A percentile compares a stretch with the other conserved stretches of the same genome.
Evolutionary conservation across 106 monocot genomes (phyloP).

Genomic region (Acorus gramineus): DNA sequence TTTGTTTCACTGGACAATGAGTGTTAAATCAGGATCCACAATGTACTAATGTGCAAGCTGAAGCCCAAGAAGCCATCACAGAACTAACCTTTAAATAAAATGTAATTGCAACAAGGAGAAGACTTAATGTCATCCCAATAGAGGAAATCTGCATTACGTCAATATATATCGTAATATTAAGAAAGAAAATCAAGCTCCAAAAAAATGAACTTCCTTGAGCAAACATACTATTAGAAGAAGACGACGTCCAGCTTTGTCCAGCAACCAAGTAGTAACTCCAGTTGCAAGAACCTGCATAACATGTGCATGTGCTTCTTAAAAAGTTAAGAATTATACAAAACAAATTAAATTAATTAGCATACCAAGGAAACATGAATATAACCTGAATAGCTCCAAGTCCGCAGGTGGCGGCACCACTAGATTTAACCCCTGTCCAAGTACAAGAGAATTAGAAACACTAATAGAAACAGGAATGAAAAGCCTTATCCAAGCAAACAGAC

Average conservation of each 20-base stretch:
- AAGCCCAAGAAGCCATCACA: neutral
- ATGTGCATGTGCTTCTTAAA: no score
- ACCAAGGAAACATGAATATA: neutral
- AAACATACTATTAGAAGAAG: conserved; percentile 73
- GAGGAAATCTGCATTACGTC: conserved; percentile 52
- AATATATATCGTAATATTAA: neutral
- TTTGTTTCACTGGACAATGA: no score
- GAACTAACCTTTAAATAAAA: conserved; percentile 67
- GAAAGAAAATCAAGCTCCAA: neutral
- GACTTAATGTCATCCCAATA: conserved; percentile 68
- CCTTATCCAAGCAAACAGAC: neutral
- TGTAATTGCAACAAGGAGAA: conserved; percentile 56
- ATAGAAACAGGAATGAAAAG: conserved; percentile 1
- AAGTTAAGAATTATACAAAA: no score
- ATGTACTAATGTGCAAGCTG: neutral
- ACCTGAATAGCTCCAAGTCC: conserved; percentile 91
- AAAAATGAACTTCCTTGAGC: conserved; percentile 1
- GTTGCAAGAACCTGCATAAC: conserved; percentile 68
- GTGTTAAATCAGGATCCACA: neutral
- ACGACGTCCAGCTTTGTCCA: conserved; percentile 81
- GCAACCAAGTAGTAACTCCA: conserved; percentile 79
- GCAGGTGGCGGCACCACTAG: conserved; percentile 54
- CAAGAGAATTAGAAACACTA: conserved; percentile 1
- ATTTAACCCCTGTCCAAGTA: conserved; percentile 50
- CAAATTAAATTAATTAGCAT: neutral